Percentiles rank a stretch among this genome's conserved stretches.
These are phyloP conservation scores for Globisporangium heterothallicum DNA, from an alignment of 352 stramenopile species.

Conservation along the genomic window DNA sequence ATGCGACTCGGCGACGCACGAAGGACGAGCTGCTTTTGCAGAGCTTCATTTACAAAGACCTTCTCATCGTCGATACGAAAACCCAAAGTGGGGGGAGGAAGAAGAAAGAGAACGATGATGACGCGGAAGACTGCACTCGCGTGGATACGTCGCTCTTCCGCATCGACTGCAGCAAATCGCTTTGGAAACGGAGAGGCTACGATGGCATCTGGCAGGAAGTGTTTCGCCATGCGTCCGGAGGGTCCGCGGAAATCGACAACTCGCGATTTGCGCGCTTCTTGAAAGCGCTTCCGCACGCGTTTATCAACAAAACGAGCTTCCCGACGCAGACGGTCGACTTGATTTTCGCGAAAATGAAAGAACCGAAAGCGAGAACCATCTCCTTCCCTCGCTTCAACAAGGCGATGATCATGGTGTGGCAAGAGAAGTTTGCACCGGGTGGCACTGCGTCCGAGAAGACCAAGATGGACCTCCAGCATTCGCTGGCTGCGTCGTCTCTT, in stretches of 20 bases:
- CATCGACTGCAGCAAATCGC: constrained; percentile 21
- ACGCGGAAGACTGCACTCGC: constrained; percentile 10
- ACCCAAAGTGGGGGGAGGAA: constrained; percentile 2
- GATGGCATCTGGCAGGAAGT: constrained; percentile 67
- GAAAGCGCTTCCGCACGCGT: constrained; percentile 47
- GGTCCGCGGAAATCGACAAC: constrained; percentile 53
- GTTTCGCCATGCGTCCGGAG: constrained; percentile 42
- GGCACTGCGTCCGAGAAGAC: neutral
- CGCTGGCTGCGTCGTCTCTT: neutral
- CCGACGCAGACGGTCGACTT: constrained; percentile 49
- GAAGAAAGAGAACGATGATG: constrained; percentile 3
- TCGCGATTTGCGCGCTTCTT: constrained; percentile 60
- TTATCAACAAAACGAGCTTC: constrained; percentile 58
- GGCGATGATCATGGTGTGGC: constrained; percentile 50
- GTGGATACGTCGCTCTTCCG: constrained; percentile 40
- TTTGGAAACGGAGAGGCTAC: constrained; percentile 52
- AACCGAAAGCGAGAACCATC: constrained; percentile 57
- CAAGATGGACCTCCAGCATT: neutral
- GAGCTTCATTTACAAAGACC: constrained; percentile 41
- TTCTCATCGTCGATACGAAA: constrained; percentile 15
- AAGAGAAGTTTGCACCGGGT: constrained; percentile 37
- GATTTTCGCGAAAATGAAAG: constrained; percentile 74
- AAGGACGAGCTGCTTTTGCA: constrained; percentile 62
- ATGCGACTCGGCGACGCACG: constrained; percentile 33
- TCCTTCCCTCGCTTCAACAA: constrained; percentile 60